Base-by-base conservation (phyloP, 2,329 filamentous ascomycete genomes). In the Capronia epimyces region DNA sequence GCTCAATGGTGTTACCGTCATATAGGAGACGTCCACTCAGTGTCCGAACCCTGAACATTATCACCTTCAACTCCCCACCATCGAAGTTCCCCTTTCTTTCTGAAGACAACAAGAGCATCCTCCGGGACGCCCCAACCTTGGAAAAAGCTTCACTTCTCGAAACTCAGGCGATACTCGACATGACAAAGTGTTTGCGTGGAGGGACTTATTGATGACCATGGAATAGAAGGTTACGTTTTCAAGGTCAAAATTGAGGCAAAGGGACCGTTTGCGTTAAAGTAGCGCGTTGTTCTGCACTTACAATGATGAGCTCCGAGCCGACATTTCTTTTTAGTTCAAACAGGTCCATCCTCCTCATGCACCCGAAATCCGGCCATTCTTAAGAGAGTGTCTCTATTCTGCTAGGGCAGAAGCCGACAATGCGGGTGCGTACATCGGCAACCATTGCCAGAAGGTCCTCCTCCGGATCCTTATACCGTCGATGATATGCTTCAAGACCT, bases 191-290 rank as follows among this genome's bases (percentile, higher is more conserved):
- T 49, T n/a, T 24, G 21, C 46, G 15, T 42, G 2, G 46, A 49
- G 46, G 46, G 43, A 42, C 25, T 49, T n/a, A 16, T 49, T 15
- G 32, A 49, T 21, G 46, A 49, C 18, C 46, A 49, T 21, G 36
- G 37, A 32, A 42, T 49, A 16, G 34, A 45, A 36, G 25, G 43
- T 1, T 27, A 40, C 27, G 25, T 45, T 20, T 45, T 36, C 27
- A 46, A 40, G 37, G 37, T 40, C 37, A 40, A 7, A 5, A 24
- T 40, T 2, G 21, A 3, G 1, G 37, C 13, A 40, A 12, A 24
- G 6, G 37, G 2, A 4, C 37, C 37, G 16, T 40, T 40, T 20
- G 37, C 21, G 6, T 40, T 18, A 40, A 40, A 40, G 18, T 40
- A 24, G 37, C 20, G 37, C 15, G 37, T 40, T n/a, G 13, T 36